Conservation (phyloP, 176 grass and related monocot species). For the Elaeis guineensis region DNA sequence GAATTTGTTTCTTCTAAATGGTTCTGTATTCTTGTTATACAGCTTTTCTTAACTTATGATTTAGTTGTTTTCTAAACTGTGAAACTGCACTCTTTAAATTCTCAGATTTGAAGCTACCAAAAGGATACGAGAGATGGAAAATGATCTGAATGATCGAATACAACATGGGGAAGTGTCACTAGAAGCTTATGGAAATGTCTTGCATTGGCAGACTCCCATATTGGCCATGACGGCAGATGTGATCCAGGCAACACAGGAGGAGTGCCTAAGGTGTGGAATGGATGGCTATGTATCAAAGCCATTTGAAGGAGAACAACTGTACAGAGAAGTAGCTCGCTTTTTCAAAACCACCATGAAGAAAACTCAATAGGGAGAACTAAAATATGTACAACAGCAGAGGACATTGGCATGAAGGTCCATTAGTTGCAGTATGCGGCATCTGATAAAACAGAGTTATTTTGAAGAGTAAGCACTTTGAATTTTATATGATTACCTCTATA, state of each 20-base stretch:
- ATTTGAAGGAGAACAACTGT: conserved; percentile 96
- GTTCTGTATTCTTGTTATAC: background rate
- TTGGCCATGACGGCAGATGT: conserved; percentile 98
- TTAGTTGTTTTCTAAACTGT: background rate
- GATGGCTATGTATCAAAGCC: conserved; percentile 98
- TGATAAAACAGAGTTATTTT: conserved; percentile 18
- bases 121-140: conserved; percentile 79
- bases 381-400: conserved; percentile 41
- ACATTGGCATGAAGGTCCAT: conserved; percentile 21
- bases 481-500: no score
- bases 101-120: conserved; percentile 89
- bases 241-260: conserved; percentile 91
- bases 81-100: conserved; percentile 1
- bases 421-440: conserved; percentile 3
- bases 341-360: conserved; percentile 37
- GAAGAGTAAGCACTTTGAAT: conserved; percentile 34
- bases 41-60: background rate
- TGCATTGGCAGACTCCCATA: conserved; percentile 78
- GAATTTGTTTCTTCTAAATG: conserved; percentile 13
- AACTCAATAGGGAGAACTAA: conserved; percentile 27
- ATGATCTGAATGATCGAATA: conserved; percentile 62
- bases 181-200: conserved; percentile 35
- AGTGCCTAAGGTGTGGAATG: conserved; percentile 79
- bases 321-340: conserved; percentile 92
- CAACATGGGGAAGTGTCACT: conserved; percentile 32